phyloP scores from a whole-genome alignment of 2,329 filamentous ascomycete species.

The Huntiella savannae region DNA sequence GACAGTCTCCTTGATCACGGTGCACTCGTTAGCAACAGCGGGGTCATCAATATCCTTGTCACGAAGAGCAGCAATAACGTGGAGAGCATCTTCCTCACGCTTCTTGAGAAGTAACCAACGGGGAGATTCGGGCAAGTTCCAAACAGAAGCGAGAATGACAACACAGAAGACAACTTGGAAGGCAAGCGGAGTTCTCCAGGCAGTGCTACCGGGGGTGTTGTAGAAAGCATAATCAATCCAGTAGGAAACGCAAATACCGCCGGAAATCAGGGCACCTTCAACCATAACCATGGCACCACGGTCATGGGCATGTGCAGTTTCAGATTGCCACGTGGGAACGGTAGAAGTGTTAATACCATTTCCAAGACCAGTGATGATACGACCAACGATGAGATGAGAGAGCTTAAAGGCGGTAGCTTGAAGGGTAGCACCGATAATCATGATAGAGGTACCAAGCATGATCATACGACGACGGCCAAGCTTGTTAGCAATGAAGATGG shows the following conservation, averaged over 20 bases:
- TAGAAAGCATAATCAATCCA: conserved; percentile 19
- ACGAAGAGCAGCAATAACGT: conserved; percentile 33
- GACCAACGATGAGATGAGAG: conserved; percentile 21
- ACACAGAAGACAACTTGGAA: conserved; percentile 37
- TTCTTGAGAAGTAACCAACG: conserved; percentile 28
- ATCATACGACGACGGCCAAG: conserved; percentile 41
- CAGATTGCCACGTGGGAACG: conserved; percentile 36
- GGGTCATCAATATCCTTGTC: conserved; percentile 34
- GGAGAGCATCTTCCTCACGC: conserved; percentile 26
- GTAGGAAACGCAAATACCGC: conserved; percentile 28
- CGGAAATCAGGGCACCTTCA: conserved; percentile 32
- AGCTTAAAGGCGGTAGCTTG: conserved; percentile 34
- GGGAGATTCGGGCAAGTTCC: conserved; percentile 33
- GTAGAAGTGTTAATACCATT: conserved; percentile 39
- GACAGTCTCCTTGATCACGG: conserved; percentile 46
- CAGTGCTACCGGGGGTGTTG: conserved; percentile 18
- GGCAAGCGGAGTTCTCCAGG: conserved; percentile 40
- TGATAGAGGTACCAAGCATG: conserved; percentile 38
- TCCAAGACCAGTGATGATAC: conserved; percentile 38
- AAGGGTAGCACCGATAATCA: conserved; percentile 36
- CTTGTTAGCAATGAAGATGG: conserved; percentile 44
- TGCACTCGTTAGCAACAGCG: conserved; percentile 37
- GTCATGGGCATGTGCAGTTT: conserved; percentile 28
- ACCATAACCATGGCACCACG: conserved; percentile 35
- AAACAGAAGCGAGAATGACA: conserved; percentile 33